Base-by-base conservation (phyloP, 768 basidiomycete species). In the Kwoniella dejecticola region DNA sequence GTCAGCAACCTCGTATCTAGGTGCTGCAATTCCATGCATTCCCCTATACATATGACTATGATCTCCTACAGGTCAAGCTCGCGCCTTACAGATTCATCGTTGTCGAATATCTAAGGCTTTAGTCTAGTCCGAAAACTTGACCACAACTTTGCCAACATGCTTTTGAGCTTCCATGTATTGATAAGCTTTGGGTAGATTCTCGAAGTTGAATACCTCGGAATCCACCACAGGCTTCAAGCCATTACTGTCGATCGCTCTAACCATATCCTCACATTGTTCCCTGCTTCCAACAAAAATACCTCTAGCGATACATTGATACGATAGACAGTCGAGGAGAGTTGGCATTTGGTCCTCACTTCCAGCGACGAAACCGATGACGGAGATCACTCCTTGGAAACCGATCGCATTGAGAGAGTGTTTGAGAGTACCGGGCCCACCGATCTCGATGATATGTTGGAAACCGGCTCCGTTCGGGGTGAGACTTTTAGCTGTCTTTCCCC, bases 101-200 rank as follows among this genome's bases (percentile, higher is more conserved):
- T 36, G 33, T 36, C 33, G 7, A 36, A 15, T 15, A 36, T 36
- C 7, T 36, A 36, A 36, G n/a, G n/a, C n/a, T n/a, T n/a, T 36
- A 7, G 7, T 36, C 30, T 50, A 50, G 17, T 50, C 26, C 12
- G 27, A 47, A 10, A 57, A 57, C 12, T 49, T 38, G 24, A 86
- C 83, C 17, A 84, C 83, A 15, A 86, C 81, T 76, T 87, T 86
- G 15, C 86, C 86, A 19, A 85, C 82, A 70, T 86, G 84, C 54
- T 81, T 80, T 67, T 85, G 84, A 1, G 81, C 82, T 60, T 82
- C 79, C 54, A 85, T 77, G 67, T 85, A 80, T 40, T 79, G 73
- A 70, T 83, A 86, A 1, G 86, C 86, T 50, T 82, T 75, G 19
- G 79, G 75, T 2, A 81, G 78, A 13, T 86, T 71, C 46, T 83